Evolutionary conservation across 306 rosid genomes (phyloP), one percentile per base, ranked within the genome.

Genomic region (Citrullus amarus): DNA sequence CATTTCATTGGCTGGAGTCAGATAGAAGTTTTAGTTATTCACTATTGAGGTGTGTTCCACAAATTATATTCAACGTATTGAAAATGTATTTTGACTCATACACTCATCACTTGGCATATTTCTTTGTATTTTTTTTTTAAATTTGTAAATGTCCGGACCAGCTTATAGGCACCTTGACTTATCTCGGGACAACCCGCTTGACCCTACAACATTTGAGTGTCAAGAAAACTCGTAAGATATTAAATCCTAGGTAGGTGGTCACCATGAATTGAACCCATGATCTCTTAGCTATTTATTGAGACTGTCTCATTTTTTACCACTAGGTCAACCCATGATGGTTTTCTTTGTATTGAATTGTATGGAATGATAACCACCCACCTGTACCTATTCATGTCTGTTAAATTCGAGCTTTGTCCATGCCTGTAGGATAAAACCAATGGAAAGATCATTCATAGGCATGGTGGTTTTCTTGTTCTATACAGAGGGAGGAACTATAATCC

Each of bases 341-440:
- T 13, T 34, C 12, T 36, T 28, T 32, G 34, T 30, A 17, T 30
- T 75, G 14, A 53, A 53, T 53, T 75, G 8, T 75, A 53, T 53
- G 74, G 32, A 17, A 15, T 20, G 54, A 8, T 41, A n/a, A 20
- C 53, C 53, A 41, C 18, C 18, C 18, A 53, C 25, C 16, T 30
- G 28, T 46, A 41, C 61, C 48, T 41, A 6, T 44, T 61, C 1
- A 15, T 16, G 20, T 53, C 4, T 3, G 3, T 25, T 38, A 44
- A 13, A 28, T 76, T 48, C 7, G 2, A 39, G 32, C 41, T 62
- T 16, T 36, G 25, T 55, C 6, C 80, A 81, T 83, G 60, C 81
- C 82, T 86, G 70, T 90, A 92, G 99, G 99, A 92, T 82, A 95
- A 91, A 83, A 85, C 96, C 71, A 91, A 86, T 85, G 97, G 99